These are phyloP conservation scores for Boletellus ananiceps DNA, from an alignment of 768 basidiomycete genomes.

Conservation along the genomic window DNA sequence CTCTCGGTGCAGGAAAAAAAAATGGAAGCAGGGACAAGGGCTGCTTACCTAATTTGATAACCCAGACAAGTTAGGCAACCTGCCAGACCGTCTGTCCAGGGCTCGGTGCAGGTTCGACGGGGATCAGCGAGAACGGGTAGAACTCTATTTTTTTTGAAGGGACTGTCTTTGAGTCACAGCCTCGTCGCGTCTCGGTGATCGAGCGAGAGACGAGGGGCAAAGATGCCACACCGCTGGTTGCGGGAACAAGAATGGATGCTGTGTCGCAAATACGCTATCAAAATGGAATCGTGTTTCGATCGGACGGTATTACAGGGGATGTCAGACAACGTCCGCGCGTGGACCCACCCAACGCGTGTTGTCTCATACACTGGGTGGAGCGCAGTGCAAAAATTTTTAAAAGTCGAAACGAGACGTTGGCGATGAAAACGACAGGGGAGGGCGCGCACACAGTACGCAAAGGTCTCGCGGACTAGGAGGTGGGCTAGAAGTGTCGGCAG, in stretches of 20 bases:
- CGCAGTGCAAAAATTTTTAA: slow-evolving; percentile 12
- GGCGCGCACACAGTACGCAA: slow-evolving; percentile 1
- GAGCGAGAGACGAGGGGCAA: background rate
- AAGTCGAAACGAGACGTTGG: background rate
- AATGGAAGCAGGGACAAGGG: slow-evolving; percentile 24
- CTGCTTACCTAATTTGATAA: slow-evolving; percentile 23
- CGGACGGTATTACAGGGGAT: too few relatives aligned
- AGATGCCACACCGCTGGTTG: background rate
- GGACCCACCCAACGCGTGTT: background rate
- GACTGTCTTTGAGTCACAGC: slow-evolving; percentile 3
- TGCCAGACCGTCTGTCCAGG: slow-evolving; percentile 15
- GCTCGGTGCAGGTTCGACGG: slow-evolving; percentile 24
- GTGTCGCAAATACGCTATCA: too few relatives aligned
- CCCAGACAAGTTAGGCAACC: slow-evolving; percentile 1
- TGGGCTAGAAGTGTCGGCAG: slow-evolving; percentile 9
- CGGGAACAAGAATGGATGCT: background rate
- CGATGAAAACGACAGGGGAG: background rate
- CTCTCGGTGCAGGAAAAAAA: slow-evolving; percentile 19
- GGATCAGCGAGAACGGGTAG: slow-evolving; percentile 7
- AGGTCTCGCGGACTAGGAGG: slow-evolving; percentile 16
- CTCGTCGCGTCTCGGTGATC: slow-evolving; percentile 10
- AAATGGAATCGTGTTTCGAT: too few relatives aligned
- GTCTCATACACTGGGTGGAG: background rate
- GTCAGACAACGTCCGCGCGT: too few relatives aligned
- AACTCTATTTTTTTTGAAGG: slow-evolving; percentile 9